Conservation (phyloP, 2,329 filamentous ascomycete species). For the Coniella vitis region DNA sequence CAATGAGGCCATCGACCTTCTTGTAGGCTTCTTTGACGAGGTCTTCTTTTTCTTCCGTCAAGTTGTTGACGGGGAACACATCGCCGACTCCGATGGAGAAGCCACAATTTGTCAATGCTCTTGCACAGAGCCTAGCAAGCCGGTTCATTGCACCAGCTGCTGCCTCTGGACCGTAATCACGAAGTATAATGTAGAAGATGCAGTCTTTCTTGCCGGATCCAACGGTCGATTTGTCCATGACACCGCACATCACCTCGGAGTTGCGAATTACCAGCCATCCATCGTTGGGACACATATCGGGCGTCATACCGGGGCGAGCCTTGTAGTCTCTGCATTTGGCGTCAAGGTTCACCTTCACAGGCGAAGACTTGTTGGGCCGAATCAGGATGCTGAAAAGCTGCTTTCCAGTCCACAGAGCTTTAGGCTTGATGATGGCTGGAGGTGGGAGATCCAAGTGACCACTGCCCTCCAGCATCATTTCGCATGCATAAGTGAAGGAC, state of each 20-base stretch:
- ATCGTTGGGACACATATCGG: constrained; percentile 79
- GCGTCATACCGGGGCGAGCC: constrained; percentile 46
- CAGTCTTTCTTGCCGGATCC: constrained; percentile 96
- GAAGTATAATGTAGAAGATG: constrained; percentile 91
- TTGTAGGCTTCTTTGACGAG: constrained; percentile 74
- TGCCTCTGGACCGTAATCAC: constrained; percentile 87
- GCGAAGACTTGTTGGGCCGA: constrained; percentile 77
- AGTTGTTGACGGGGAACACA: constrained; percentile 71
- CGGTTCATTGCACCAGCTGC: constrained; percentile 92
- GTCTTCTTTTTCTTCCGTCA: constrained; percentile 66
- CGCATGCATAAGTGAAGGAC: constrained; percentile 82
- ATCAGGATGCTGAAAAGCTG: constrained; percentile 90
- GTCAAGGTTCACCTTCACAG: constrained; percentile 84
- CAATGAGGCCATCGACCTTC: constrained; percentile 77
- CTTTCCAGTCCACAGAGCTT: constrained; percentile 91
- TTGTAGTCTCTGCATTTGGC: constrained; percentile 82
- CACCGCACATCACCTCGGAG: constrained; percentile 93
- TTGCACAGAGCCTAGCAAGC: constrained; percentile 80
- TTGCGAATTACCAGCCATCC: constrained; percentile 90
- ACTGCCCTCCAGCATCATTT: constrained; percentile 84
- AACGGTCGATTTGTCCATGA: constrained; percentile 98
- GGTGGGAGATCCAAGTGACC: constrained; percentile 77
- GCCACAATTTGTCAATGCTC: constrained; percentile 81
- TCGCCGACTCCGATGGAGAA: constrained; percentile 97
- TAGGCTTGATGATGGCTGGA: constrained; percentile 78